Evolutionary conservation across 2,329 filamentous ascomycete species (phyloP), one percentile per base, ranked within the genome.

Genomic region (Aciculosporium take): DNA sequence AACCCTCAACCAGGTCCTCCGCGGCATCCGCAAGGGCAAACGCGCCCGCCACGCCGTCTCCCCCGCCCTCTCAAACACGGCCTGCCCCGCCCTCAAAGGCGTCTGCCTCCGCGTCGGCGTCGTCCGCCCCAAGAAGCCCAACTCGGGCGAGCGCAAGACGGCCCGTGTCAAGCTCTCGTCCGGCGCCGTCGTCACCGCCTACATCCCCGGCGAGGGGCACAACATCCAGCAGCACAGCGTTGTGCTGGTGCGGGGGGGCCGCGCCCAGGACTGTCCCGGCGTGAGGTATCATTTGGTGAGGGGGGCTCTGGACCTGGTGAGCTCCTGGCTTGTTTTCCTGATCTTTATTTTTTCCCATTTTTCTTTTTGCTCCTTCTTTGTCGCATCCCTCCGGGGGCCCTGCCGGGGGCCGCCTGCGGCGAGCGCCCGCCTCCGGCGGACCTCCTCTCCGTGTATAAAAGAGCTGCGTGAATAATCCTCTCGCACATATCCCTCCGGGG

Each of bases 171-270:
- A 88, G 51, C 68, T 98, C 58, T 91, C 84, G 45, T 88, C 77
- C 48, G 91, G 91, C 42, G 85, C 79, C 57, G 74, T 93, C 45
- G 72, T 98, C 48, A 94, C 86, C 45, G 85, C 84, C 21, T 96
- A 95, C 67, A 95, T 98, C 56, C 87, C 88, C 27, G 91, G 91
- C 40, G 89, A 96, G 74, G 89, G 91, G 37, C 91, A 98, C 67
- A 98, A 96, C 63, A 88, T 96, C 50, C 89, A 96, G 71, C 91
- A 96, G 72, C 93, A 98, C 70, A 93, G 84, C 54, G 91, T 98
- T 36, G 91, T 98, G 42, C 70, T 96, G 50, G 88, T 98, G n/a
- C 74, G 91, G 50, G 91, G 91, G 44, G 91, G 91, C 2, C 74
- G 91, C 59, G 79, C 78, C 49, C 91, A 96, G 74, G 91, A 98